These are phyloP conservation scores for Cercospora sp. DNA, from an alignment of 2,329 filamentous ascomycete genomes.

Conservation along the genomic window DNA sequence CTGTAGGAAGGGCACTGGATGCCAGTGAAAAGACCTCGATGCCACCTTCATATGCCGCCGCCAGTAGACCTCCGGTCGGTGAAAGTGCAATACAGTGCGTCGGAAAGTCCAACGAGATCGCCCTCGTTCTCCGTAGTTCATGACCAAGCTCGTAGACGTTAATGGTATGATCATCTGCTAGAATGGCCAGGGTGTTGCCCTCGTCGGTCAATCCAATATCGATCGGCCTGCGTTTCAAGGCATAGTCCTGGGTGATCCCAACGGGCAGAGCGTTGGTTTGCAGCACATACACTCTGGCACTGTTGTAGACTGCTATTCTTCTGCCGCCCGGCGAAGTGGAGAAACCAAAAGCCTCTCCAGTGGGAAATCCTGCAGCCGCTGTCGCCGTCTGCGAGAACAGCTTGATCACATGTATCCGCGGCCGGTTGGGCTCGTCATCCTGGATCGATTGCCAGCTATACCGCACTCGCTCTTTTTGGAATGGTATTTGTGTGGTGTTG, in stretches of 20 bases:
- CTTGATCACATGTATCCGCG: slow-evolving; percentile 60
- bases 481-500: slow-evolving; percentile 33
- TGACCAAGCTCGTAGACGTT: slow-evolving; percentile 73
- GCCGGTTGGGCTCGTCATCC: slow-evolving; percentile 40
- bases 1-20: slow-evolving; percentile 52
- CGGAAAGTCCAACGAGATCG: slow-evolving; percentile 73
- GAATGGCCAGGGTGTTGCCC: slow-evolving; percentile 70
- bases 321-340: slow-evolving; percentile 73
- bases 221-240: slow-evolving; percentile 72
- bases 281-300: slow-evolving; percentile 78
- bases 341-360: slow-evolving; percentile 76
- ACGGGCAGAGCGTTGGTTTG: slow-evolving; percentile 63
- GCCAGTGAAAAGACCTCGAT: slow-evolving; percentile 80
- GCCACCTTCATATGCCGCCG: slow-evolving; percentile 81
- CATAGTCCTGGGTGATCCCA: slow-evolving; percentile 68
- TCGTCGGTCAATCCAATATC: slow-evolving; percentile 78
- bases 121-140: slow-evolving; percentile 62
- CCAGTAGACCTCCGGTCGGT: slow-evolving; percentile 75
- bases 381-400: slow-evolving; percentile 81
- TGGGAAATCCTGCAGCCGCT: slow-evolving; percentile 68
- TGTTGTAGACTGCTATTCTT: slow-evolving; percentile 77
- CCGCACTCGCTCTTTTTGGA: slow-evolving; percentile 37
- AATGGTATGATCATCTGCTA: slow-evolving; percentile 78
- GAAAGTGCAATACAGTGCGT: slow-evolving; percentile 79
- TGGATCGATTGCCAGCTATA: slow-evolving; percentile 43